These are phyloP conservation scores for Taiozyma onychis DNA, from an alignment of 1,139 yeast species.

Conservation along the genomic window DNA sequence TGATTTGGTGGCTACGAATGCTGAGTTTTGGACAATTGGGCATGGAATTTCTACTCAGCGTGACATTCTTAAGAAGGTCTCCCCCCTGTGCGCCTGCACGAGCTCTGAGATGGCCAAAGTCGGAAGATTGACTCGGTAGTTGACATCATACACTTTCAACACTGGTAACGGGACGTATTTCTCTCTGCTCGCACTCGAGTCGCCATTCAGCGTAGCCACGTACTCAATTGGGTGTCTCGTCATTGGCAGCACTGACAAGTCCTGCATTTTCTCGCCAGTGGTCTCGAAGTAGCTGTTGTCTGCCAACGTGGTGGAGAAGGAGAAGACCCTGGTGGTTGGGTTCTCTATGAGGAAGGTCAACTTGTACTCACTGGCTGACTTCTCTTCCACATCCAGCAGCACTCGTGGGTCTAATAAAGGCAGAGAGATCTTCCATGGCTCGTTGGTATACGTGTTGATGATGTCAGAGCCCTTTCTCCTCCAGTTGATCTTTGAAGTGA, in stretches of 20 bases:
- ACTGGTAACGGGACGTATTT: constrained; percentile 39
- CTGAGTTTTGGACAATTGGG: no score
- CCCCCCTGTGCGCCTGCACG: constrained; percentile 16
- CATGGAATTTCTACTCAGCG: no score
- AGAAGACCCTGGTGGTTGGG: constrained; percentile 64
- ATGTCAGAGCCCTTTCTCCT: constrained; percentile 24
- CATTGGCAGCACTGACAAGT: constrained; percentile 52
- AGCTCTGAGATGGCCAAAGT: constrained; percentile 28
- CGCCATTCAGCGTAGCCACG: constrained; percentile 24
- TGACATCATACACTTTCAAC: constrained; percentile 56
- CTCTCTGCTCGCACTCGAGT: constrained; percentile 20
- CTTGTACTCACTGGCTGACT: constrained; percentile 19
- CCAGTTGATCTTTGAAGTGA: constrained; percentile 32
- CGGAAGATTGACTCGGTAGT: constrained; percentile 60
- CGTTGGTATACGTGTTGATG: constrained; percentile 28
- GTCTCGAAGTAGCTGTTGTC: constrained; percentile 33
- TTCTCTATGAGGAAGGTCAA: constrained; percentile 59
- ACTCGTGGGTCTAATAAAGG: constrained; percentile 72
- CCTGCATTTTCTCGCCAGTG: constrained; percentile 28
- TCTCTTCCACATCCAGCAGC: constrained; percentile 33
- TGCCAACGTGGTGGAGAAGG: constrained; percentile 47
- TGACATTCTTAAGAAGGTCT: constrained; percentile 10
- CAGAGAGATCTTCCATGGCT: constrained; percentile 44
- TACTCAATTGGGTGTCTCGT: constrained; percentile 44
- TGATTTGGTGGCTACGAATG: background rate